These are phyloP conservation scores for Xylaria sp. DNA, from an alignment of 2,329 filamentous ascomycete genomes.

Conservation along the genomic window DNA sequence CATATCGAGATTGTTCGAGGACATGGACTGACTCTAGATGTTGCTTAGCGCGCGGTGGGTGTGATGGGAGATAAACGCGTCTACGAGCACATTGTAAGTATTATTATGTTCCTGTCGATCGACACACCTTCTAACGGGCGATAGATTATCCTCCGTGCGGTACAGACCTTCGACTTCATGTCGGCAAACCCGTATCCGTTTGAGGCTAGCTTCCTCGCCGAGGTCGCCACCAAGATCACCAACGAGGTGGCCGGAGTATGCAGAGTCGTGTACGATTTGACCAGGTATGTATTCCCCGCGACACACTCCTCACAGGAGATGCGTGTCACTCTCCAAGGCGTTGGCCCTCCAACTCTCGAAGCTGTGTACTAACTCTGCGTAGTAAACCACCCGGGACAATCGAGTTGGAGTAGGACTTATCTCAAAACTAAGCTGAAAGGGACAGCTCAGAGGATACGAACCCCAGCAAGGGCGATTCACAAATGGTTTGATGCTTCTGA, in stretches of 20 bases:
- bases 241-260: slow-evolving; percentile 76
- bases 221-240: slow-evolving; percentile 68
- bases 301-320: too few species aligned
- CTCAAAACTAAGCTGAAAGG: too few species aligned
- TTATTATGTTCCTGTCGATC: slow-evolving; percentile 8
- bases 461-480: too few species aligned
- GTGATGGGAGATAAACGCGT: slow-evolving; percentile 1
- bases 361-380: too few species aligned
- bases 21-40: too few species aligned
- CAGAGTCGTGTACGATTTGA: slow-evolving; percentile 69
- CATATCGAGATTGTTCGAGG: too few species aligned
- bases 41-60: not conserved
- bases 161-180: slow-evolving; percentile 68
- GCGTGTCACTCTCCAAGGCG: too few species aligned
- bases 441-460: too few species aligned
- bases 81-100: slow-evolving; percentile 27
- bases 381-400: slow-evolving; percentile 61
- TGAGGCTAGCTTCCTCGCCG: slow-evolving; percentile 64
- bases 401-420: slow-evolving; percentile 52
- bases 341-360: too few species aligned
- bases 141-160: slow-evolving; percentile 45
- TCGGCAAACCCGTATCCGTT: slow-evolving; percentile 72
- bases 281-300: slow-evolving; percentile 15
- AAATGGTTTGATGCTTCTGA: too few species aligned
- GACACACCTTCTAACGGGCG: not conserved